Evolutionary conservation across 2,329 filamentous ascomycete species (phyloP), one percentile per base, ranked within the genome.

Genomic region (Exserohilum rostratum): DNA sequence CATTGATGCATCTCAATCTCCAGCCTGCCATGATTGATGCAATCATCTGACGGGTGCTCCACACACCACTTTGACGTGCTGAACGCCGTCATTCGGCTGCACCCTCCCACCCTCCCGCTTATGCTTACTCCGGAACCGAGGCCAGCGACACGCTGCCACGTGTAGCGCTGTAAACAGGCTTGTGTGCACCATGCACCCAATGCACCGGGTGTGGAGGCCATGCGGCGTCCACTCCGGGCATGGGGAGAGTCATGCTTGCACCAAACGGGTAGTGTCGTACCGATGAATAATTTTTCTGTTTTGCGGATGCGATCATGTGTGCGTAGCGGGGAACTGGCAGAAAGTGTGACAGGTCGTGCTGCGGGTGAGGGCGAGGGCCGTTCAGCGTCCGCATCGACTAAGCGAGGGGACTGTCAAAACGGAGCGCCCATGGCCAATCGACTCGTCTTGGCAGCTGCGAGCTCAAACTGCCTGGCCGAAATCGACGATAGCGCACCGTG

Each of bases 91-190:
- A 63, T 64, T n/a, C 61, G 61, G 61, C 61, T 62, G 62, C 43
- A 54, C 54, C 38, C 45, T 44, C 43, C 50, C 49, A 43, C 34
- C 56, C 56, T 63, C 51, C 56, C 53, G 53, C 58, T 58, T 53
- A 56, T 56, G 50, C 56, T 49, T 55, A 33, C 39, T 49, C 49
- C 52, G 34, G 50, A 60, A 56, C 53, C 50, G 49, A 58, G 54
- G 51, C 71, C 69, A 75, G 60, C 67, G 52, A 68, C 55, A 53
- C 65, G 57, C n/a, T 64, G 72, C 69, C 72, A 75, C 72, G 72
- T 75, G 68, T 74, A 73, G 65, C 55, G 62, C 48, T 42, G 49
- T 46, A 64, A 57, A 60, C 58, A 61, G 55, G 54, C 55, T 50
- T 49, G 45, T 30, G 40, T 29, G 47, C 38, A 34, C 47, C 34